A percentile compares a stretch with the other conserved stretches of the same genome.
Evolutionary conservation across 257 asterid species (phyloP).

Genomic region (Lavandula angustifolia): DNA sequence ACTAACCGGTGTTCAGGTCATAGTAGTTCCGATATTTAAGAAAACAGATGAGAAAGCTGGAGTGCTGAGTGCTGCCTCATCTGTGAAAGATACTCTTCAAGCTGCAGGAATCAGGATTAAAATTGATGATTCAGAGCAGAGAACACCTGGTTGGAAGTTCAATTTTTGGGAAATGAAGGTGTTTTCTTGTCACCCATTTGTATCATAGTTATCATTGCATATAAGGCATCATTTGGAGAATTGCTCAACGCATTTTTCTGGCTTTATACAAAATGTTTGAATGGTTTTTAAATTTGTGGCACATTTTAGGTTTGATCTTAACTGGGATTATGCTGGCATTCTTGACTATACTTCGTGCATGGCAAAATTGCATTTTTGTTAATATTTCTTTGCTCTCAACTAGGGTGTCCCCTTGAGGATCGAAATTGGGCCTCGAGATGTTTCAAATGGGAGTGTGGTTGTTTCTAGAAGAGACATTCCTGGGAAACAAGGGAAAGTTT

Average conservation of each 20-base stretch:
- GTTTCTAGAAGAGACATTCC: constrained; percentile 92
- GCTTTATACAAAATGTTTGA: no score
- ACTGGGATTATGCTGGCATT: constrained; percentile 5
- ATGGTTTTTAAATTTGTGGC: constrained; percentile 10
- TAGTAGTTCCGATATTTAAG: constrained; percentile 94
- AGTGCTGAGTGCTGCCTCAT: constrained; percentile 68
- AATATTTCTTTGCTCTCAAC: constrained; percentile 33
- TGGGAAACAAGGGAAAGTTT: constrained; percentile 92
- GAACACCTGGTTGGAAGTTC: constrained; percentile 97
- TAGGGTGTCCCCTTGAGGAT: constrained; percentile 97
- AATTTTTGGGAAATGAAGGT: constrained; percentile 99
- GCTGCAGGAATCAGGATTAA: constrained; percentile 81
- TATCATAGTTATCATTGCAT: constrained; percentile 15
- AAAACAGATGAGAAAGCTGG: constrained; percentile 68
- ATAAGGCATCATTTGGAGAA: constrained; percentile 12
- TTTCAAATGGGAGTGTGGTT: constrained; percentile 73
- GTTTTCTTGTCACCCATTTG: constrained; percentile 25
- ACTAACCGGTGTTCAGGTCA: constrained; percentile 53
- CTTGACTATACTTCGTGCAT: neutral
- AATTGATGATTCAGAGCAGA: constrained; percentile 91
- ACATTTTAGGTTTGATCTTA: neutral
- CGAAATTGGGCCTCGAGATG: constrained; percentile 97
- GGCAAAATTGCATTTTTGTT: constrained; percentile 11
- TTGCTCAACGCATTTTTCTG: constrained; percentile 8
- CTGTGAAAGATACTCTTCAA: constrained; percentile 67